Percentiles rank a stretch among this genome's conserved stretches.
These are phyloP conservation scores for Chrysanthemum seticuspe DNA, from an alignment of 129 eudicot species.

Conservation along the genomic window DNA sequence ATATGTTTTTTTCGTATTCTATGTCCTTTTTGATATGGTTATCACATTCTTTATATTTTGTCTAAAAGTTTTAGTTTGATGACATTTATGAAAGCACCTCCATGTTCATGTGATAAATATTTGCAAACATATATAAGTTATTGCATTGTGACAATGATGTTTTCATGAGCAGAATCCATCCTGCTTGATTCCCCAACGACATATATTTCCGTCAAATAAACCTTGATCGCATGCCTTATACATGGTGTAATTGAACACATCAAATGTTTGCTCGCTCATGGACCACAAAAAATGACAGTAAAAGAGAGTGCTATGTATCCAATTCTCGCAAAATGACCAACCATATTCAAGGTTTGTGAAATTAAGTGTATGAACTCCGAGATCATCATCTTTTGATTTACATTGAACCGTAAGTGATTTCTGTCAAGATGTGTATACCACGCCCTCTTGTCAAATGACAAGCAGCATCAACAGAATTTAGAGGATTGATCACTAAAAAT, in stretches of 20 bases:
- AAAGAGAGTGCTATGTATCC: slow-evolving; percentile 10
- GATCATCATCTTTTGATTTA: slow-evolving; percentile 22
- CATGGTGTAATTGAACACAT: slow-evolving; percentile 31
- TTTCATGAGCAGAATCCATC: background rate
- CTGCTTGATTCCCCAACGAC: slow-evolving; percentile 27
- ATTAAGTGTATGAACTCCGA: slow-evolving; percentile 29
- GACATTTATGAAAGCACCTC: no score
- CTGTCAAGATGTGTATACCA: slow-evolving; percentile 19
- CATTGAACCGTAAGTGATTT: slow-evolving; percentile 29
- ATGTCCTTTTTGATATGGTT: no score
- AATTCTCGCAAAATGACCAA: slow-evolving; percentile 27
- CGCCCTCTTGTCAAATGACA: slow-evolving; percentile 16
- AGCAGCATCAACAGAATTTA: background rate
- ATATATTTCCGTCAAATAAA: background rate
- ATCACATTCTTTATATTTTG: no score
- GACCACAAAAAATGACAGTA: slow-evolving; percentile 18
- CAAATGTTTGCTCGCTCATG: slow-evolving; percentile 16
- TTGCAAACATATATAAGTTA: no score
- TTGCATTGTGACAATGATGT: no score
- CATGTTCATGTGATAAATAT: no score
- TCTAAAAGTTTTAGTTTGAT: no score
- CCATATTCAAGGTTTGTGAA: slow-evolving; percentile 25
- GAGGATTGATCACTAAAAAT: no score
- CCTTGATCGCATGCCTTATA: slow-evolving; percentile 19
- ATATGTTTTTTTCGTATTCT: no score